Conservation (phyloP, 495 filamentous ascomycete species). For the Aspergillus kassunensis region DNA sequence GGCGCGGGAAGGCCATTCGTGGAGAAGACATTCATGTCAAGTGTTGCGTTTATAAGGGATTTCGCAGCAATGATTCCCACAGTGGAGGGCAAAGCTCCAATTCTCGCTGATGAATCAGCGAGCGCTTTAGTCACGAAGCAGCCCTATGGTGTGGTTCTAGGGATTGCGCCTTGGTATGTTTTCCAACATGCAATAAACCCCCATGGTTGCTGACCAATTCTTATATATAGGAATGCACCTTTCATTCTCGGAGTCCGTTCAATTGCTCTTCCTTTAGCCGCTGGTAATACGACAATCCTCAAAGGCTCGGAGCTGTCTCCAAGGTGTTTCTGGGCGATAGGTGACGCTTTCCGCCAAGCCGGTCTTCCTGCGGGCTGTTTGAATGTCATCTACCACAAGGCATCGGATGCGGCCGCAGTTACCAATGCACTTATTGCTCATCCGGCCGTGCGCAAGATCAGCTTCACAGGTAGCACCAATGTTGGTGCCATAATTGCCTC, state of each 20-base stretch:
- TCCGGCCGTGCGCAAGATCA: conserved; percentile 56
- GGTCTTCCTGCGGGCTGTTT: conserved; percentile 60
- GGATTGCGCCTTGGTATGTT: conserved; percentile 77
- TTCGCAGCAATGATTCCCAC: conserved; percentile 62
- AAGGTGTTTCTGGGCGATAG: conserved; percentile 68
- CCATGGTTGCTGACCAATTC: neutral
- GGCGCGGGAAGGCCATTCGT: conserved; percentile 50
- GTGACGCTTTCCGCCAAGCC: conserved; percentile 66
- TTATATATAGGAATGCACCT: conserved; percentile 55
- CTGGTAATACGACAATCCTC: conserved; percentile 72
- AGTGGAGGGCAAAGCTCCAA: conserved; percentile 60
- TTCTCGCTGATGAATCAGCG: conserved; percentile 47
- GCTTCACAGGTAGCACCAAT: conserved; percentile 57
- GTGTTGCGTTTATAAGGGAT: conserved; percentile 62
- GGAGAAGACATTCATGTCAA: conserved; percentile 60
- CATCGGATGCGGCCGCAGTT: conserved; percentile 49
- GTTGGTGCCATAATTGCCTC: conserved; percentile 55
- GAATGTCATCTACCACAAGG: conserved; percentile 52
- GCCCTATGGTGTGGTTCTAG: conserved; percentile 76
- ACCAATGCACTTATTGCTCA: conserved; percentile 55
- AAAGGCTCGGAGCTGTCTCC: conserved; percentile 78
- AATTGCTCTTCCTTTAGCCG: conserved; percentile 71
- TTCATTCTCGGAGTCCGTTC: conserved; percentile 63
- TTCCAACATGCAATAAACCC: neutral
- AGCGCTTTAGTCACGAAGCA: conserved; percentile 73